Evolutionary conservation across 192 early-diverging fungal genomes (phyloP), one percentile per base, ranked within the genome.

Genomic region (Spizellomyces sp.): DNA sequence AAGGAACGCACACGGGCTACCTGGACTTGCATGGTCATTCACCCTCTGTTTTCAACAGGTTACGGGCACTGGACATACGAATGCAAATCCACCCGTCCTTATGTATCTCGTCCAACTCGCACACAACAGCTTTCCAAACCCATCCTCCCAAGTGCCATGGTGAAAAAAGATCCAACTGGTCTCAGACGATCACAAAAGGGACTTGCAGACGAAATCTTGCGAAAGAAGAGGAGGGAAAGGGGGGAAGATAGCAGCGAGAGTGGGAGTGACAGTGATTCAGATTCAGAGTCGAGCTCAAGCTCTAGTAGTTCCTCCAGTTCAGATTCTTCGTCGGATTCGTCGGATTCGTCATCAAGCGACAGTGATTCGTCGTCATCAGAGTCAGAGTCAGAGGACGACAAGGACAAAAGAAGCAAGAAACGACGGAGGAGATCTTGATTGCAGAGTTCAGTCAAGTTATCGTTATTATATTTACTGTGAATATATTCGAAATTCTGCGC

Each of bases 61-160:
- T 56, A 36, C 17, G 70, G 70, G 2, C 70, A 72, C 63, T 72
- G 70, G 70, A 65, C 70, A 9, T 72, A 72, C 17, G 70, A 72
- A 45, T 72, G 70, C 55, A 65, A 65, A 65, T 15, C 59, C 0
- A 72, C 44, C 62, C 8, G 48, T n/a, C 70, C 61, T 5, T 72
- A 72, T 55, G 62, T 65, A 10, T 43, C 41, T 56, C 70, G 70
- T 19, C 70, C 70, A 4, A 41, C 62, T 8, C 45, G 70, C 10
- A 72, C 70, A 5, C 45, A 72, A 44, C 70, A 72, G 45, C 50
- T 72, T 6, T 50, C 17, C 22, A 72, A 72, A 65, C 45, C 45
- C 19, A 41, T 22, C 17, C 59, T 70, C 14, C 50, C 69, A 14
- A 70, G 69, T 50, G 57, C 50, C 6, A n/a, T 43, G 12, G 59